Evolutionary conservation across 495 filamentous ascomycete genomes (phyloP).

Genomic region (Neurospora hispaniola): DNA sequence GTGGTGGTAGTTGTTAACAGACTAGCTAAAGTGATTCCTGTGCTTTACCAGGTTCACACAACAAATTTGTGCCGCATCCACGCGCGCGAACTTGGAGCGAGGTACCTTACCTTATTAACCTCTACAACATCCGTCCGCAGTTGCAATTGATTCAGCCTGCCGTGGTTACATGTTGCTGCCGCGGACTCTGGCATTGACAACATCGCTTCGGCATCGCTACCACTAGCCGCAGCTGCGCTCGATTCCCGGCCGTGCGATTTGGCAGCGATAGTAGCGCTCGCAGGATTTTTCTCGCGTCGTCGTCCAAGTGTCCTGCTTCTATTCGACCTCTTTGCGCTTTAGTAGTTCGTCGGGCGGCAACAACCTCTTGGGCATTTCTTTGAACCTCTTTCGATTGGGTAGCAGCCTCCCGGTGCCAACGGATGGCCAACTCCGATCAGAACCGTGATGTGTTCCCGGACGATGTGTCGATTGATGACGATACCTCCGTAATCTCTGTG

Average conservation of each 20-base stretch:
- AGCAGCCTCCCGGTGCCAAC: slow-evolving; percentile 13
- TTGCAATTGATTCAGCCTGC: background rate
- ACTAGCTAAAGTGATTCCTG: background rate
- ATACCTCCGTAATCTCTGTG: slow-evolving; percentile 44
- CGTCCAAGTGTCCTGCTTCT: background rate
- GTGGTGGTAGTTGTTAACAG: background rate
- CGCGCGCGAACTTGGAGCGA: background rate
- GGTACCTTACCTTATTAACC: background rate
- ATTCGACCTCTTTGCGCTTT: background rate
- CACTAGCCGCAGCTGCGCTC: background rate
- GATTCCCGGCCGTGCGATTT: background rate
- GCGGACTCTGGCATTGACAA: background rate
- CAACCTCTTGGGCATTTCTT: background rate
- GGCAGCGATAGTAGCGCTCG: background rate
- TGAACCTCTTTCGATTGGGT: background rate
- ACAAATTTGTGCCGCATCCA: background rate
- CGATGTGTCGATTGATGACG: slow-evolving; percentile 35
- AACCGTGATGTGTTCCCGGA: slow-evolving; percentile 42
- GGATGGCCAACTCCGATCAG: slow-evolving; percentile 44
- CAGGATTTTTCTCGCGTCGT: background rate
- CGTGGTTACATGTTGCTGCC: background rate
- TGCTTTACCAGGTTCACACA: background rate
- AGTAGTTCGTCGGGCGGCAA: background rate
- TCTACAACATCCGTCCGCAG: background rate
- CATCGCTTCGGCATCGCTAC: background rate